Evolutionary conservation across 2,329 filamentous ascomycete genomes (phyloP).

Genomic region (Sclerotinia sclerotiorum): DNA sequence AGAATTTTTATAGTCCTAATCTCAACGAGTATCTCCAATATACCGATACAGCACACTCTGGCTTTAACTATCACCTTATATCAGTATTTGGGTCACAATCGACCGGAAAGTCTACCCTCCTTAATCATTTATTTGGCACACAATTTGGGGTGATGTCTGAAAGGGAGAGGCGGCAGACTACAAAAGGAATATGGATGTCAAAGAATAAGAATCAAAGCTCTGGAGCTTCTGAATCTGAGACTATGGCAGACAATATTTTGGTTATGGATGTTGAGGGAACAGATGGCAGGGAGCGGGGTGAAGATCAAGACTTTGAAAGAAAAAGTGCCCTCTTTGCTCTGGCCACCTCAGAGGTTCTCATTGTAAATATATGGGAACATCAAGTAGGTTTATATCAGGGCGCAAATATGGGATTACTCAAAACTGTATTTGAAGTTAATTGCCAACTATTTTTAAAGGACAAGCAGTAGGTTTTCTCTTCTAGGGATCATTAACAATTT

Average conservation of each 20-base stretch:
- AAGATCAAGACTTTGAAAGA: conserved; percentile 98
- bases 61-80: conserved; percentile 99
- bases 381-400: conserved; percentile 98
- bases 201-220: conserved; percentile 76
- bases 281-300: conserved; percentile 90
- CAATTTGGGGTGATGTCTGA: conserved; percentile 98
- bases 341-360: conserved; percentile 94
- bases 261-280: conserved; percentile 99
- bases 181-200: conserved; percentile 99
- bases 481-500: conserved; percentile 22
- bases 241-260: conserved; percentile 95
- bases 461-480: conserved; percentile 64
- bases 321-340: conserved; percentile 97
- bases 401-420: conserved; percentile 96
- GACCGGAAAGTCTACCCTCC: conserved; percentile 93
- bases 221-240: conserved; percentile 48
- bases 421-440: conserved; percentile 99
- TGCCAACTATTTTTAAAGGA: conserved; percentile 96
- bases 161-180: conserved; percentile 89
- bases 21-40: conserved; percentile 78
- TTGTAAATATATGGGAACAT: conserved; percentile 99
- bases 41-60: conserved; percentile 78
- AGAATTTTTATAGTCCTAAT: conserved; percentile 56
- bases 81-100: conserved; percentile 99
- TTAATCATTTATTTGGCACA: conserved; percentile 94